These are phyloP conservation scores for Fusarium sp. DNA, from an alignment of 2,329 filamentous ascomycete species.

Conservation along the genomic window DNA sequence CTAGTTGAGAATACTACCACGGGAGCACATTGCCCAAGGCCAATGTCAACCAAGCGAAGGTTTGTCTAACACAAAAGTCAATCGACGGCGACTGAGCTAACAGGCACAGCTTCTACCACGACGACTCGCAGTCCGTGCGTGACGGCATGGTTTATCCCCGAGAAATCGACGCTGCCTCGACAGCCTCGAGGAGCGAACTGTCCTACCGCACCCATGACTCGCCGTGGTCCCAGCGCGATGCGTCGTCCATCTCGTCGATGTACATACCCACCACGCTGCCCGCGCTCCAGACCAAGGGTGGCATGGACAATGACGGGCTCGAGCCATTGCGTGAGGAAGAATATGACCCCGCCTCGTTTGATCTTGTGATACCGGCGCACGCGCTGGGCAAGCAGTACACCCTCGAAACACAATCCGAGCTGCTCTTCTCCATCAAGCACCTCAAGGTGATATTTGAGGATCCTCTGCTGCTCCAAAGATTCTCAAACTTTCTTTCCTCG, in stretches of 20 bases:
- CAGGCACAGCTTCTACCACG: slow-evolving; percentile 9
- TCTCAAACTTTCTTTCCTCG: slow-evolving; percentile 74
- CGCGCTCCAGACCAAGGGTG: slow-evolving; percentile 32
- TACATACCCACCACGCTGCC: slow-evolving; percentile 30
- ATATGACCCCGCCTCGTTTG: slow-evolving; percentile 40
- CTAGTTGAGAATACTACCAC: background rate
- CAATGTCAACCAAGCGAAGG: slow-evolving; percentile 5
- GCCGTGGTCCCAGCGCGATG: slow-evolving; percentile 29
- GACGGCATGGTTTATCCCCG: background rate
- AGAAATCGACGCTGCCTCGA: slow-evolving; percentile 16
- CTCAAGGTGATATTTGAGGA: slow-evolving; percentile 74
- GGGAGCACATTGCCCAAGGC: background rate
- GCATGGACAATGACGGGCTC: slow-evolving; percentile 31
- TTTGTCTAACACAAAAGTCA: background rate
- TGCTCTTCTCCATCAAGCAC: slow-evolving; percentile 75
- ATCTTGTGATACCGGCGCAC: slow-evolving; percentile 38
- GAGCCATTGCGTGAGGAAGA: slow-evolving; percentile 39
- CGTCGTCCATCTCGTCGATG: slow-evolving; percentile 35
- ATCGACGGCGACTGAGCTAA: background rate
- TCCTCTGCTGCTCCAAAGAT: slow-evolving; percentile 71
- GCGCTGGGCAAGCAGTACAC: slow-evolving; percentile 54
- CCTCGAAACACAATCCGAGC: slow-evolving; percentile 73
- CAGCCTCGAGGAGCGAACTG: slow-evolving; percentile 24
- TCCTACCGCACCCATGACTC: slow-evolving; percentile 30
- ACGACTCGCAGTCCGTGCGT: background rate